phyloP scores from a whole-genome alignment of 2,329 filamentous ascomycete genomes.

The Colletotrichum melonis region DNA sequence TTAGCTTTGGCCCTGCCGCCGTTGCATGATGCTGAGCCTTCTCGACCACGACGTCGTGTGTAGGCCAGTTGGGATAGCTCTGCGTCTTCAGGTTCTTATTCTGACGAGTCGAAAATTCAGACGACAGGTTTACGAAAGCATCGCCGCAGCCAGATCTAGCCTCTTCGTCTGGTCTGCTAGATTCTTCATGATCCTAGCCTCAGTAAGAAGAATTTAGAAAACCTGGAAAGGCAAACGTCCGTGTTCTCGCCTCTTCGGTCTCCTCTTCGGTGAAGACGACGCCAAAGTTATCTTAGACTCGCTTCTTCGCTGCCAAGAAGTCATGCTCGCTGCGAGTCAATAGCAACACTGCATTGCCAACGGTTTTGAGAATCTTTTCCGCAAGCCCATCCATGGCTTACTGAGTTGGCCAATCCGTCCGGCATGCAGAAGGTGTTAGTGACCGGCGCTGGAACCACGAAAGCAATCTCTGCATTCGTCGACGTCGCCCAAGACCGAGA shows the following conservation, averaged over 20 bases:
- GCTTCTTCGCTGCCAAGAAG: neutral
- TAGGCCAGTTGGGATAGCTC: constrained; percentile 15
- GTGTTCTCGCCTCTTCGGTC: constrained; percentile 29
- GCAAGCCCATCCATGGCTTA: neutral
- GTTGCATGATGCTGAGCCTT: constrained; percentile 35
- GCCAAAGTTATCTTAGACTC: neutral
- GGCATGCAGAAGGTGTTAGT: neutral
- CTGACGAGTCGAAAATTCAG: constrained; percentile 24
- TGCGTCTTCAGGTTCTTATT: neutral
- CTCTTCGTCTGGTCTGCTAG: neutral
- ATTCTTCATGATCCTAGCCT: constrained; percentile 14
- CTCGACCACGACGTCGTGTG: constrained; percentile 26
- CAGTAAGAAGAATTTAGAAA: neutral
- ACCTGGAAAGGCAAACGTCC: constrained; percentile 9
- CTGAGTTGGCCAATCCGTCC: neutral
- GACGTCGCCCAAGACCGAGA: neutral
- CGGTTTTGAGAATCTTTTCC: neutral
- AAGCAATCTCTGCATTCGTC: neutral
- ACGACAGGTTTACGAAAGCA: constrained; percentile 31
- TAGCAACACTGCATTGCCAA: neutral
- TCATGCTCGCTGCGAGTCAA: neutral
- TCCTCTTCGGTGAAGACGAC: neutral
- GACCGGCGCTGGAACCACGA: neutral
- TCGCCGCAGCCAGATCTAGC: constrained; percentile 19
- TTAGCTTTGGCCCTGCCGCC: constrained; percentile 27